Percentiles rank a stretch among this genome's conserved stretches.
phyloP scores from a whole-genome alignment of 352 stramenopile species.

The Globisporangium splendens region DNA sequence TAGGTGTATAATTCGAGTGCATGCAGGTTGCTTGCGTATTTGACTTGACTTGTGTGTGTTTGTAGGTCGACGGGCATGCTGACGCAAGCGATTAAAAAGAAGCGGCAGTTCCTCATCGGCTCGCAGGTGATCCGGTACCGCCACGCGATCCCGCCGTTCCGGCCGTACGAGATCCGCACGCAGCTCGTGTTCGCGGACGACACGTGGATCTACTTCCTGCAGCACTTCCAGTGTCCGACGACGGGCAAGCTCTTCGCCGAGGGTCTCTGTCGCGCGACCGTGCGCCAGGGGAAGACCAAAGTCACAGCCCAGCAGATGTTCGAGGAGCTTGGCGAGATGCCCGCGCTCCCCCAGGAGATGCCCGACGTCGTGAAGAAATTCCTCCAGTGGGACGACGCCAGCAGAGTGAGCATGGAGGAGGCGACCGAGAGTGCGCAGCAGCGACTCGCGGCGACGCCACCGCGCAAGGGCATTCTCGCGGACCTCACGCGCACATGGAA shows the following conservation, averaged over 20 bases:
- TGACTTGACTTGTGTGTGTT: background rate
- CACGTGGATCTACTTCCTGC: conserved; percentile 58
- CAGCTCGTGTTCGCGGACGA: conserved; percentile 55
- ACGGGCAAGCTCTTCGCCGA: conserved; percentile 55
- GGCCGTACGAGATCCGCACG: conserved; percentile 59
- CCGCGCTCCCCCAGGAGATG: conserved; percentile 25
- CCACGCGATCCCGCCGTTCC: conserved; percentile 50
- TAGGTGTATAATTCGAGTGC: background rate
- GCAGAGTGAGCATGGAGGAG: conserved; percentile 12
- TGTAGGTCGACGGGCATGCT: conserved; percentile 45
- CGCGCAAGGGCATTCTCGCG: conserved; percentile 7
- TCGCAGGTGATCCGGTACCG: conserved; percentile 67
- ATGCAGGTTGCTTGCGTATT: too few species aligned
- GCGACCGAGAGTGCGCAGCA: conserved; percentile 4
- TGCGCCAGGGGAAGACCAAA: conserved; percentile 21
- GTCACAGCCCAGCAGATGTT: conserved; percentile 21
- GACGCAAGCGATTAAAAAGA: conserved; percentile 56
- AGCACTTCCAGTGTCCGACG: conserved; percentile 49
- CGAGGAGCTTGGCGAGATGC: conserved; percentile 21
- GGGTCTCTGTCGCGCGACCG: conserved; percentile 36
- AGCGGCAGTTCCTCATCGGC: conserved; percentile 52
- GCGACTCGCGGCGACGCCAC: background rate
- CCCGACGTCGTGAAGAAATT: conserved; percentile 40
- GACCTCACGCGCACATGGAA: conserved; percentile 19
- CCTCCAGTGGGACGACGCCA: conserved; percentile 35